These are phyloP conservation scores for Cystobasidium pallidum DNA, from an alignment of 1,284 basidiomycete species.

Conservation along the genomic window DNA sequence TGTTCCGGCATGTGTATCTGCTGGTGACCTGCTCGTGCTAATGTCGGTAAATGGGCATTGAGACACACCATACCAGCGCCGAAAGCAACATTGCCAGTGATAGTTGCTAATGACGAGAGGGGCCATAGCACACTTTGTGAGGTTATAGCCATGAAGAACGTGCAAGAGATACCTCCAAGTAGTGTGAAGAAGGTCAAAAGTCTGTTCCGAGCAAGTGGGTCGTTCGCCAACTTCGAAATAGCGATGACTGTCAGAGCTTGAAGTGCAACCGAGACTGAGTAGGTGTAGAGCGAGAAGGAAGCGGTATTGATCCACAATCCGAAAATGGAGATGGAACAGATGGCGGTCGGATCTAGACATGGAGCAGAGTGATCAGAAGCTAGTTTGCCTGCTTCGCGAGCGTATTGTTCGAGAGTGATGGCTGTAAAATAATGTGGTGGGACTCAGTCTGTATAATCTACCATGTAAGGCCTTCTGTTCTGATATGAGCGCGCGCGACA, in stretches of 20 bases:
- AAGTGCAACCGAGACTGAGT: constrained; percentile 78
- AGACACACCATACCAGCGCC: constrained; percentile 81
- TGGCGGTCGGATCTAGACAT: constrained; percentile 41
- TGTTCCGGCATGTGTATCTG: background rate
- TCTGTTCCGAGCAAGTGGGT: constrained; percentile 77
- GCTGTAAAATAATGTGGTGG: too few relatives aligned
- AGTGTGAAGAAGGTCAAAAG: constrained; percentile 74
- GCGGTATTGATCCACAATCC: constrained; percentile 48
- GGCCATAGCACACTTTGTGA: constrained; percentile 70
- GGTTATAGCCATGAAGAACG: constrained; percentile 72
- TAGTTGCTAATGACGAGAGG: constrained; percentile 66
- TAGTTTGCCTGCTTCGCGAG: constrained; percentile 46
- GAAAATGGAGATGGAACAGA: constrained; percentile 46
- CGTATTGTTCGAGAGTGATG: constrained; percentile 46
- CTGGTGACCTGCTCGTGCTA: constrained; percentile 62
- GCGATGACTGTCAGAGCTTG: constrained; percentile 89
- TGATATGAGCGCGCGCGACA: too few relatives aligned
- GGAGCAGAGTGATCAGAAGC: constrained; percentile 15
- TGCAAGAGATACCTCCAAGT: constrained; percentile 68
- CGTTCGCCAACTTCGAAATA: constrained; percentile 83
- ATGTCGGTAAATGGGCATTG: constrained; percentile 80
- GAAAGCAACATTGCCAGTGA: constrained; percentile 77
- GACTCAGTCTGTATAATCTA: too few relatives aligned
- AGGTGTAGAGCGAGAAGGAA: constrained; percentile 55
- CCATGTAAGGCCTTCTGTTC: too few relatives aligned